Conservation (phyloP, 306 rosid species). For the Aeschynomene evenia region DNA sequence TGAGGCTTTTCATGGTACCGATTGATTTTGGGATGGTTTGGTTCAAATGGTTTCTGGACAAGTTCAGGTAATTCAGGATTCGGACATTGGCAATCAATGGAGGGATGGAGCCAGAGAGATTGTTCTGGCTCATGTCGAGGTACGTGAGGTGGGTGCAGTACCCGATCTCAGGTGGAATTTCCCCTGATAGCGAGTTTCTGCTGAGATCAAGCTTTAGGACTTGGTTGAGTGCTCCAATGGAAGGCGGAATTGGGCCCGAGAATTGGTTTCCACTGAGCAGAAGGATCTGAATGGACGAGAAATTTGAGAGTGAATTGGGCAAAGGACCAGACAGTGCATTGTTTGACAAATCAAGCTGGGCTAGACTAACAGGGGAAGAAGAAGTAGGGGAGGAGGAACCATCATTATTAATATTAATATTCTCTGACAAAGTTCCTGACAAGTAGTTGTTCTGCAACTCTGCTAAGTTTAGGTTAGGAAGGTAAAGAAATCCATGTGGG, state of each 20-base stretch:
- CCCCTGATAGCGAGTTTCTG: constrained; percentile 56
- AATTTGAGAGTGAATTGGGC: constrained; percentile 63
- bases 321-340: constrained; percentile 69
- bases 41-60: constrained; percentile 72
- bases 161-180: constrained; percentile 62
- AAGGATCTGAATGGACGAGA: constrained; percentile 68
- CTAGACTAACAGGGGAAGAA: constrained; percentile 53
- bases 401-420: constrained; percentile 42
- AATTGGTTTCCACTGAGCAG: constrained; percentile 65
- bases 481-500: constrained; percentile 73
- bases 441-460: constrained; percentile 76
- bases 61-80: constrained; percentile 61
- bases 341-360: constrained; percentile 73
- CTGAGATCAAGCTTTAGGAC: constrained; percentile 68
- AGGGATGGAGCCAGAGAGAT: constrained; percentile 74
- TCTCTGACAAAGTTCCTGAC: constrained; percentile 71
- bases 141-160: constrained; percentile 59
- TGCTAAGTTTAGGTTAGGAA: constrained; percentile 62
- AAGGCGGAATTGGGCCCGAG: constrained; percentile 73
- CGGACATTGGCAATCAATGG: constrained; percentile 55
- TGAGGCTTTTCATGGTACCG: constrained; percentile 79
- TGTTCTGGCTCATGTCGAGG: constrained; percentile 92
- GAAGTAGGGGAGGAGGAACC: too few relatives aligned
- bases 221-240: constrained; percentile 63
- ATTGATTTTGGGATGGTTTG: constrained; percentile 61